Base-by-base conservation (phyloP, 2,329 filamentous ascomycete species). In the Tolypocladium tropicale region DNA sequence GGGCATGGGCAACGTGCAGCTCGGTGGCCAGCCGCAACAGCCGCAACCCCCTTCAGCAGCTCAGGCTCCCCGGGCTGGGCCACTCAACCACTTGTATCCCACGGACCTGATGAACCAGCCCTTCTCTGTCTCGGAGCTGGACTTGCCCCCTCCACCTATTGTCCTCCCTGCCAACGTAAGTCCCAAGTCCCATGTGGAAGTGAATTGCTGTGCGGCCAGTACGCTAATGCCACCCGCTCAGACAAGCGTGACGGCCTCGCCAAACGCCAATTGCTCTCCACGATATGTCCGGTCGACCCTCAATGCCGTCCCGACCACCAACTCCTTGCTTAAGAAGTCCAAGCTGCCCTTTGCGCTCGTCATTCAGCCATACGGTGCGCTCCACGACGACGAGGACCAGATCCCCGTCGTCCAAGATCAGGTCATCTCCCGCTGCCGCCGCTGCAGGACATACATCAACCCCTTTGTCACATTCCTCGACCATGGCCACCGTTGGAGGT, bases 371-470 rank as follows among this genome's bases (percentile, higher is more conserved):
- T 99, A 97, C 67, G 90, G 86, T 41, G 85, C 92, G 30, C 84
- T 99, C 33, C 93, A 96, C 69, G 94, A 99, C 70, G 82, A 89
- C 23, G 93, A 97, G 71, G 94, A 97, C 65, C 82, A 85, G 28
- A 85, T 99, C 2, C 94, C 93, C 7, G 84, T 99, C 52, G 89
- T 97, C 32, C 89, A 95, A 68, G 94, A 99, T 70, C 94, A 97
- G 74, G 89, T 97, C 61, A 99, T 99, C 70, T 95, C 93, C 56
- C 86, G 94, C 67, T 99, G 94, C 78, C 84, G 94, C 72, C 86
- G 94, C 74, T 99, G 94, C 75, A 82, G 94, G 64, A 94, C 93
- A 56, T 97, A 97, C 72, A 97, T 97, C 78, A 97, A 97, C 71
- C 92, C 94, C 14, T 99, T 93, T 64, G 94, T 95, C 58, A 90